A percentile compares a stretch with the other conserved stretches of the same genome.
Conservation (phyloP, 202 grass and related monocot genomes). For the Cymbopogon flexuosus region DNA sequence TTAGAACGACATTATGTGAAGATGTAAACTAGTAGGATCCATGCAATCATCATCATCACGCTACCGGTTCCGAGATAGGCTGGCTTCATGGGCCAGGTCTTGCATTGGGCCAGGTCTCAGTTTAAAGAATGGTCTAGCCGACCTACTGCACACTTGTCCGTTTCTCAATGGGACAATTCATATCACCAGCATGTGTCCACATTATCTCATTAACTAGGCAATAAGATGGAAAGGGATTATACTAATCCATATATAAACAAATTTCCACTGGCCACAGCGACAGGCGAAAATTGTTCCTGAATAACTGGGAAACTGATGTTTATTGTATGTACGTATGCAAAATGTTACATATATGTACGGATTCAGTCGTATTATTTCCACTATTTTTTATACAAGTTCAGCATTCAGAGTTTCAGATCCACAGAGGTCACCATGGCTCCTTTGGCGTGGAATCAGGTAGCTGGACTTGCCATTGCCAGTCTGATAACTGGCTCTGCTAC, state of each 20-base stretch:
- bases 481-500: background rate
- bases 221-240: background rate
- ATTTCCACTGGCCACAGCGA: background rate
- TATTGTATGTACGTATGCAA: background rate
- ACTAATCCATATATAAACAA: background rate
- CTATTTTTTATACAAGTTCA: background rate
- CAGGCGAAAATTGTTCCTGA: background rate
- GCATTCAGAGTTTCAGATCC: background rate
- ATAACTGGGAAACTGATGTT: background rate
- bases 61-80: background rate
- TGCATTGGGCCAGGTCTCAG: slow-evolving; percentile 11
- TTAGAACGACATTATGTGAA: background rate
- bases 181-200: background rate
- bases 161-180: slow-evolving; percentile 15
- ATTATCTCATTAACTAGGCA: background rate
- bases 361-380: background rate
- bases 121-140: background rate
- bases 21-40: background rate
- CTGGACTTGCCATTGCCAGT: background rate
- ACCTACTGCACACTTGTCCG: background rate
- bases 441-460: background rate
- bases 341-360: too few species aligned
- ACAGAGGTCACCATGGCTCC: background rate
- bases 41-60: background rate
- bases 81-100: slow-evolving; percentile 11